Evolutionary conservation across 2,329 filamentous ascomycete genomes (phyloP).

Genomic region (Mollisia scopiformis): DNA sequence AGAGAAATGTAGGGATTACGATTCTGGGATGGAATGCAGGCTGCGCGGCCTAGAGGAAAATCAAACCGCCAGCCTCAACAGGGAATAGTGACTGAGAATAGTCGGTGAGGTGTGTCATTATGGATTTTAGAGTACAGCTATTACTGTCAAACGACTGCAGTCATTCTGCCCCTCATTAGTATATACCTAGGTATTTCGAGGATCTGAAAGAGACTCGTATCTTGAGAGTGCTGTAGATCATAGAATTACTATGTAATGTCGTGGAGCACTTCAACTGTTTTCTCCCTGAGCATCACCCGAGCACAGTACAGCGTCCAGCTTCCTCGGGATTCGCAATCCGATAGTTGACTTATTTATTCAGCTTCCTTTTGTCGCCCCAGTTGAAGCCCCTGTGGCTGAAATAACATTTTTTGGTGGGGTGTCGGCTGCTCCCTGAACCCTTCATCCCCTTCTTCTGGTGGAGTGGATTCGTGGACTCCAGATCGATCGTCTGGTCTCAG

Average conservation of each 20-base stretch:
- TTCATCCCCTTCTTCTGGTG: neutral
- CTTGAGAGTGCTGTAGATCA: too few species aligned
- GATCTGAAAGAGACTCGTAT: too few species aligned
- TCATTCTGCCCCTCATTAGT: too few species aligned
- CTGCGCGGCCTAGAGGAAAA: neutral
- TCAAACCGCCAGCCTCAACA: neutral
- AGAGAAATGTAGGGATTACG: neutral
- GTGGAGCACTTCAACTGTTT: too few species aligned
- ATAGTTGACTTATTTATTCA: neutral
- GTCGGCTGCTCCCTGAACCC: neutral
- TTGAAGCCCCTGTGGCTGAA: neutral
- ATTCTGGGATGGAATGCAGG: neutral
- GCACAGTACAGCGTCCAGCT: too few species aligned
- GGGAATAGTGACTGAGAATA: too few species aligned
- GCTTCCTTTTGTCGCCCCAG: neutral
- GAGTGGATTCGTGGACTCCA: neutral
- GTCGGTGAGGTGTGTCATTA: too few species aligned
- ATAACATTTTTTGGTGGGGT: neutral
- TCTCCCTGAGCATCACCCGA: neutral
- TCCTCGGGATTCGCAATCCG: too few species aligned
- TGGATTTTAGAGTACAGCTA: too few species aligned
- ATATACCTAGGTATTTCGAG: neutral
- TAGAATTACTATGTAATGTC: too few species aligned
- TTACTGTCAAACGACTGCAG: too few species aligned
- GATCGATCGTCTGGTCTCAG: neutral